A percentile compares a stretch with the other conserved stretches of the same genome.
These are phyloP conservation scores for Acacia pycnantha DNA, from an alignment of 331 rosid species.

Conservation along the genomic window DNA sequence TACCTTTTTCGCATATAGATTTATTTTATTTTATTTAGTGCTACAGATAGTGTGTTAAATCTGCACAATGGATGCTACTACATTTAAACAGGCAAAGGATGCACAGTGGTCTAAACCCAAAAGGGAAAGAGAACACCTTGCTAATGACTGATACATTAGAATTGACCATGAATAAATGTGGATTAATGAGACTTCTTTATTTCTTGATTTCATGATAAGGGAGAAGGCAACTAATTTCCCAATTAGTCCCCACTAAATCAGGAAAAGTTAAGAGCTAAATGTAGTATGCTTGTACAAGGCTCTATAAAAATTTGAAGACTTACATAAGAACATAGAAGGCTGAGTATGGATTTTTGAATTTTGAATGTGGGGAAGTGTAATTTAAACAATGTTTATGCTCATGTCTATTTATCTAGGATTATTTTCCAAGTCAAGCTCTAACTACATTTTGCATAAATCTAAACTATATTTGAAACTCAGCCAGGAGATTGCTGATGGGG, in stretches of 20 bases:
- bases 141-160: not conserved
- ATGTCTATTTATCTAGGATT: not conserved
- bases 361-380: constrained; percentile 2
- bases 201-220: not conserved
- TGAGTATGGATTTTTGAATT: constrained; percentile 7
- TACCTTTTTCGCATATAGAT: not conserved
- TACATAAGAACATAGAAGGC: not conserved
- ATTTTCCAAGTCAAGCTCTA: constrained; percentile 10
- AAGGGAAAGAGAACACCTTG: not conserved
- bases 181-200: not conserved
- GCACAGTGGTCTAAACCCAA: not conserved
- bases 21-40: not conserved
- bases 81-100: not conserved
- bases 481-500: constrained; percentile 91
- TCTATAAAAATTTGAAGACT: not conserved
- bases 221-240: not conserved
- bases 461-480: constrained; percentile 42
- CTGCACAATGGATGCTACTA: not conserved
- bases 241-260: not conserved
- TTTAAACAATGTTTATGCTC: constrained; percentile 5
- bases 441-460: not conserved
- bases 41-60: not conserved
- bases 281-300: not conserved
- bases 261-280: not conserved
- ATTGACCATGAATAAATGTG: not conserved